phyloP scores from a whole-genome alignment of 306 rosid species.

The Hippophae gyantsensis region DNA sequence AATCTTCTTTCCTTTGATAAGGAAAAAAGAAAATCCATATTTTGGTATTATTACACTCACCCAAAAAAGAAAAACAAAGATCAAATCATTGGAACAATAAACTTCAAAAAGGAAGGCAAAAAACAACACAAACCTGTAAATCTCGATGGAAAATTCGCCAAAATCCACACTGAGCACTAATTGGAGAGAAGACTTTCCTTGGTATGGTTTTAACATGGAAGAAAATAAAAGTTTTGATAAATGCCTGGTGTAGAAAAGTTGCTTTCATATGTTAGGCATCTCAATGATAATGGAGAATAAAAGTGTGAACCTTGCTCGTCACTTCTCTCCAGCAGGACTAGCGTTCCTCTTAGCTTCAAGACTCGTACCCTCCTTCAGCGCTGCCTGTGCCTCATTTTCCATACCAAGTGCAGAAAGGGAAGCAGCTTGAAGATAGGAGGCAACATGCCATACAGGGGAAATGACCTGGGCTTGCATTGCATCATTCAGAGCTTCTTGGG shows the following conservation, averaged over 20 bases:
- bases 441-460: constrained; percentile 70
- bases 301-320: constrained; percentile 15
- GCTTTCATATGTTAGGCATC: not conserved
- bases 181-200: not conserved
- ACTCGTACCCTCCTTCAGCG: constrained; percentile 56
- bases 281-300: not conserved
- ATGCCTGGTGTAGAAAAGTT: not conserved
- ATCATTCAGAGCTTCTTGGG: constrained; percentile 55
- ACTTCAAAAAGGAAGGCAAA: not conserved
- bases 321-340: constrained; percentile 32
- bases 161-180: constrained; percentile 8
- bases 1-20: not conserved
- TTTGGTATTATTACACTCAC: constrained; percentile 3
- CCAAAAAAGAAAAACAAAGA: not conserved
- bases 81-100: constrained; percentile 15
- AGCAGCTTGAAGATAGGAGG: constrained; percentile 74
- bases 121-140: not conserved
- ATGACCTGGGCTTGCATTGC: constrained; percentile 68
- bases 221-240: not conserved
- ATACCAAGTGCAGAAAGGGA: constrained; percentile 45
- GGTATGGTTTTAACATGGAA: constrained; percentile 2
- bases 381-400: constrained; percentile 60
- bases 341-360: constrained; percentile 53
- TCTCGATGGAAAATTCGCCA: constrained; percentile 1
- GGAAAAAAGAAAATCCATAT: constrained; percentile 5